Evolutionary conservation across 2,329 filamentous ascomycete genomes (phyloP).

Genomic region (Penicillium sp.): DNA sequence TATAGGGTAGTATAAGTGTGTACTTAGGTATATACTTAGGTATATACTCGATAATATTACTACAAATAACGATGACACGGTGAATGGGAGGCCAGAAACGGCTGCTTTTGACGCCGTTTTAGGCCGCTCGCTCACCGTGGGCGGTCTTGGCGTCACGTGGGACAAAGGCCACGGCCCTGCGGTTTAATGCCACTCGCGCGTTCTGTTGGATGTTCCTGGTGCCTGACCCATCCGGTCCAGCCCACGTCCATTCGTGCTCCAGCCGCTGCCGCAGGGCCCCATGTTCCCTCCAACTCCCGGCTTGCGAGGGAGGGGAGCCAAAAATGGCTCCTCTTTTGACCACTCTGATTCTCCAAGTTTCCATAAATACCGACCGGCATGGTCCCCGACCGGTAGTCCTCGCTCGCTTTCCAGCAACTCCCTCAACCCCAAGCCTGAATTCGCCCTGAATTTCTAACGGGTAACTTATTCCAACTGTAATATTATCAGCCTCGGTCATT

Average conservation of each 20-base stretch:
- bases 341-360: slow-evolving; percentile 14
- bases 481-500: slow-evolving; percentile 2
- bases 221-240: slow-evolving; percentile 3
- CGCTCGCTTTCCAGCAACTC: slow-evolving; percentile 11
- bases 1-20: no score
- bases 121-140: slow-evolving; percentile 13
- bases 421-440: no score
- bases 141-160: slow-evolving; percentile 15
- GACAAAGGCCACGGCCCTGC: slow-evolving; percentile 11
- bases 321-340: slow-evolving; percentile 12
- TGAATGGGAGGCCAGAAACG: slow-evolving; percentile 20
- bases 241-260: slow-evolving; percentile 5
- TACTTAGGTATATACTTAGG: no score
- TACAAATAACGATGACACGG: slow-evolving; percentile 17
- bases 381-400: slow-evolving; percentile 7
- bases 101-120: slow-evolving; percentile 20
- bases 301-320: slow-evolving; percentile 12
- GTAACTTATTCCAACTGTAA: no score
- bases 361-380: slow-evolving; percentile 19
- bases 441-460: no score
- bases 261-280: slow-evolving; percentile 7
- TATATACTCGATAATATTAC: no score
- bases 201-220: not conserved
- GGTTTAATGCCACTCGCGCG: slow-evolving; percentile 5
- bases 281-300: slow-evolving; percentile 13